Base-by-base conservation (phyloP, 352 stramenopile species). In the Phytophthora ramorum region DNA sequence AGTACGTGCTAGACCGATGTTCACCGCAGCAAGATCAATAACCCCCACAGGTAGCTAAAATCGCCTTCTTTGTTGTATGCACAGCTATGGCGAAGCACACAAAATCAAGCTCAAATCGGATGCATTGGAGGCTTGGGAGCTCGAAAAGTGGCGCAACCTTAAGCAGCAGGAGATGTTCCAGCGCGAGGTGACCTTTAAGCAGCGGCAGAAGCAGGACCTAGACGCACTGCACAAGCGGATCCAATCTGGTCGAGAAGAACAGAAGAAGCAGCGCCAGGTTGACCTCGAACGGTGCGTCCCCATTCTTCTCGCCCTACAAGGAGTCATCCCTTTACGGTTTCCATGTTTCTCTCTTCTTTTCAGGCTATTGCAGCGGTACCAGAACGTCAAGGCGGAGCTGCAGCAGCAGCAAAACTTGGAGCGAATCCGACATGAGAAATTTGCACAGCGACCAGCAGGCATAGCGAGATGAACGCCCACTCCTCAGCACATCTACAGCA, bases 31-130 rank as follows among this genome's bases (percentile, higher is more conserved):
- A 32, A 32, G 2, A 32, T 32, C 4, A 32, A 32, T 8, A 32
- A 8, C 9, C 1, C 17, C 1, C n/a, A 41, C 24, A 8, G 17
- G 4, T 30, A 28, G 24, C 13, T 47, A 35, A 34, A 34, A 12
- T 51, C 10, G 49, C 28, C 8, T 63, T 13, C 19, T 26, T 43
- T 40, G 32, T 26, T 57, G 35, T 57, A 17, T 2, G 16, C 13
- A 13, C 19, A 75, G 86, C 67, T 99, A 99, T 63, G 83, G 85
- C 10, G 95, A 99, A 63, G 96, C 96, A 6, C 95, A 98, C 75
- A 98, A 98, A 81, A 98, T 98, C 71, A 99, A 99, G 76, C 78
- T 97, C 30, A 98, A 98, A 60, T 93, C 93, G 35, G 96, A 99
- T 68, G 88, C 88, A 6, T 71, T 98, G 47, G 95, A 98, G 66